Percentiles rank a stretch among this genome's conserved stretches.
Conservation (phyloP, 371 early-diverging fungal genomes). For the Actinomortierella wolfii region DNA sequence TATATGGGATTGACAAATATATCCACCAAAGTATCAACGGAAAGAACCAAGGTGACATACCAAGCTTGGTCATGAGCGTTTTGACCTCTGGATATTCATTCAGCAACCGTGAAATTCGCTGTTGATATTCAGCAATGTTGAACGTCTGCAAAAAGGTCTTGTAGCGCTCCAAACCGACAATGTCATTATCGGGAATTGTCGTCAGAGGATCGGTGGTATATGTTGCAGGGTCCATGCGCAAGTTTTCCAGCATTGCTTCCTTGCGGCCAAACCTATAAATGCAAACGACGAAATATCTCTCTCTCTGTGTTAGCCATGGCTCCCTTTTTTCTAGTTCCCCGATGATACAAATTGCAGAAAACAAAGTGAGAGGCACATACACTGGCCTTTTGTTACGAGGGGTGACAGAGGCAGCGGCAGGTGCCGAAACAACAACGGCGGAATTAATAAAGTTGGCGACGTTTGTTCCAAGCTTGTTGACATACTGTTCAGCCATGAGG, state of each 20-base stretch:
- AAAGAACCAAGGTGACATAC: constrained; percentile 3
- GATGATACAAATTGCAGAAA: too few species aligned
- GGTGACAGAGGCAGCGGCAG: constrained; percentile 8
- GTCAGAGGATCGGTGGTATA: constrained; percentile 43
- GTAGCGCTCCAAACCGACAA: constrained; percentile 37
- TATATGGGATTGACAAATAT: background rate
- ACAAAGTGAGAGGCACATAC: too few species aligned
- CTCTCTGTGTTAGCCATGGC: too few species aligned
- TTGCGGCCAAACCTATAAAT: constrained; percentile 33
- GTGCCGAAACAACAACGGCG: constrained; percentile 38
- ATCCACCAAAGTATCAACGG: background rate
- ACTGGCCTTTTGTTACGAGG: constrained; percentile 34
- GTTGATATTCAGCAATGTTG: constrained; percentile 45
- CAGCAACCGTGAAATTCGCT: constrained; percentile 27
- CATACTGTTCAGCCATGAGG: constrained; percentile 42
- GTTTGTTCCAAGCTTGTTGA: constrained; percentile 39
- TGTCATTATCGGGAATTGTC: constrained; percentile 39
- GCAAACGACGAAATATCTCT: too few species aligned
- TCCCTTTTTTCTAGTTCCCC: too few species aligned
- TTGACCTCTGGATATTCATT: constrained; percentile 46
- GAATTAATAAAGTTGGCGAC: constrained; percentile 45
- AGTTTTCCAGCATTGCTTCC: constrained; percentile 37
- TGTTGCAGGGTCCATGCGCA: constrained; percentile 37
- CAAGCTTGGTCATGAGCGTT: constrained; percentile 36
- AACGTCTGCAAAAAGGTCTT: constrained; percentile 40